These are phyloP conservation scores for Leishmania lainsoni DNA, from an alignment of 208 protist genomes.

Conservation along the genomic window DNA sequence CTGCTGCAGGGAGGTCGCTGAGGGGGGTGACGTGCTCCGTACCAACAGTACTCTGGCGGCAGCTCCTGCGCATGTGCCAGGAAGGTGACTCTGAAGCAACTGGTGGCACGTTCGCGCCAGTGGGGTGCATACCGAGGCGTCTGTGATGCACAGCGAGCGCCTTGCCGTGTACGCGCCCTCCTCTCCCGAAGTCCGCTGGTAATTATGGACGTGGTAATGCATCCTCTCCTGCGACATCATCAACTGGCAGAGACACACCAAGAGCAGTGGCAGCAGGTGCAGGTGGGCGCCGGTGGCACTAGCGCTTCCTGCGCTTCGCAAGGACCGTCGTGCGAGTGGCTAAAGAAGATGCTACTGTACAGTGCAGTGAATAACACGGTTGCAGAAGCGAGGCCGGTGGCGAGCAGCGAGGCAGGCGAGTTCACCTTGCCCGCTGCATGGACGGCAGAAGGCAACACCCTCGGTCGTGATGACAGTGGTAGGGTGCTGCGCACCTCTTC, in stretches of 20 bases:
- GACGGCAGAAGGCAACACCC: not conserved
- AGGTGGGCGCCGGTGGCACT: not conserved
- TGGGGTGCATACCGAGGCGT: not conserved
- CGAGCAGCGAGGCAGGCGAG: not conserved
- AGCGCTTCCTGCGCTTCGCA: not conserved
- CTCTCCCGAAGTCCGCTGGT: constrained; percentile 17
- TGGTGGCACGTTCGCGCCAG: not conserved
- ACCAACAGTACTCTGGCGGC: not conserved
- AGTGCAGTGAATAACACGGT: not conserved
- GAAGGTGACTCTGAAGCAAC: not conserved
- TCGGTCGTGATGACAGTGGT: too few species aligned
- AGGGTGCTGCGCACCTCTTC: not conserved
- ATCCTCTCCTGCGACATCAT: constrained; percentile 22
- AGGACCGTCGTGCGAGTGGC: constrained; percentile 1
- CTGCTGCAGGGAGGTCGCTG: not conserved
- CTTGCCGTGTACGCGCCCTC: constrained; percentile 7
- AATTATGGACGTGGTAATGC: constrained; percentile 1
- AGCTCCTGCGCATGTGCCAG: not conserved
- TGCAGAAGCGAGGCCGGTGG: not conserved
- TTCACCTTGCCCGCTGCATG: not conserved
- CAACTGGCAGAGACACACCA: not conserved
- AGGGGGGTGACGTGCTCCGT: not conserved
- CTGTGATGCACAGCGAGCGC: constrained; percentile 6
- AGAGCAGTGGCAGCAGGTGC: not conserved
- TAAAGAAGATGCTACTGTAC: not conserved